Conservation (phyloP, 2,329 filamentous ascomycete genomes). For the Pezicula radicicola region DNA sequence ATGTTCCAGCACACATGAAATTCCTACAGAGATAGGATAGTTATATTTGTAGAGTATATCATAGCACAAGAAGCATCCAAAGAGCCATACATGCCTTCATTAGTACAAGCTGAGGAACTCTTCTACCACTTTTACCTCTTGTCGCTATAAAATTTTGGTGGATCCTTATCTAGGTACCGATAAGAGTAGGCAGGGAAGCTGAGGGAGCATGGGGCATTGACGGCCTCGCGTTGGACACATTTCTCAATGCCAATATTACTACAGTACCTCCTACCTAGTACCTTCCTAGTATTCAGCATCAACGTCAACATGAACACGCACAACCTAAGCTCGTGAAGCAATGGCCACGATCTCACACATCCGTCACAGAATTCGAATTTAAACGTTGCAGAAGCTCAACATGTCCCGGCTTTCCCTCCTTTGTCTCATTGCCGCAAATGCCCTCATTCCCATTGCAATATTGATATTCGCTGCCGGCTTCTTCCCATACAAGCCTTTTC, state of each 20-base stretch:
- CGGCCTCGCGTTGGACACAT: constrained; percentile 1
- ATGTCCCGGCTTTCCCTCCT: constrained; percentile 21
- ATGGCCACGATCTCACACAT: constrained; percentile 13
- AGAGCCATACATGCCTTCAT: too few species aligned
- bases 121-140: background rate
- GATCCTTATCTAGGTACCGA: constrained; percentile 1
- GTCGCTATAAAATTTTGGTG: too few species aligned
- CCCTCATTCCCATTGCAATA: constrained; percentile 73
- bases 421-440: constrained; percentile 64
- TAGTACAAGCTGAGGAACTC: background rate
- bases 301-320: background rate
- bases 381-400: constrained; percentile 1
- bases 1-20: too few species aligned
- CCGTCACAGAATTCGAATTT: too few species aligned
- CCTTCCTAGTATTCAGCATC: background rate
- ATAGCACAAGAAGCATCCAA: too few species aligned
- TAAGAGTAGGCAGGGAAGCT: background rate
- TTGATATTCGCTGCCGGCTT: constrained; percentile 83
- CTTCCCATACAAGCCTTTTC: constrained; percentile 95
- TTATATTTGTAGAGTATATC: too few species aligned
- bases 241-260: background rate
- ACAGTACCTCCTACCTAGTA: background rate
- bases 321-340: background rate
- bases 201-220: background rate
- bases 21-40: too few species aligned